Conservation (phyloP, 2,329 filamentous ascomycete genomes). For the Chrysoporthe cubensis region DNA sequence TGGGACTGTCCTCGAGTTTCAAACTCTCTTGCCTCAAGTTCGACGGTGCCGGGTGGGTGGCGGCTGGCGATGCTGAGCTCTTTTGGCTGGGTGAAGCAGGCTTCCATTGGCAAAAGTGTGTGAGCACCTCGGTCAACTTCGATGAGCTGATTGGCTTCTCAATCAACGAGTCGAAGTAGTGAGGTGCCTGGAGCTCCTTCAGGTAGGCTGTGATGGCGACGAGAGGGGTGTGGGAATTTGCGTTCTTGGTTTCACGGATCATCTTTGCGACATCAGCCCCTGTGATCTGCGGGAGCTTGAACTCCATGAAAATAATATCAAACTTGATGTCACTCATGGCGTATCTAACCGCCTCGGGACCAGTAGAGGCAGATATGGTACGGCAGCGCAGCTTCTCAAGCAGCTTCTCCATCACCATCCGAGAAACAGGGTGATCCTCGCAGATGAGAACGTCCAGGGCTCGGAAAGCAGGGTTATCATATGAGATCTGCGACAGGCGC, state of each 20-base stretch:
- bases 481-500: constrained; percentile 86
- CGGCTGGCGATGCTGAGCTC: constrained; percentile 47
- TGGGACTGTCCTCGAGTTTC: constrained; percentile 79
- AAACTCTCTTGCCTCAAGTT: constrained; percentile 67
- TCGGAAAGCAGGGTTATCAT: constrained; percentile 84
- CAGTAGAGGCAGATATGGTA: constrained; percentile 88
- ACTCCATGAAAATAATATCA: constrained; percentile 98
- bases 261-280: constrained; percentile 95
- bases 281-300: constrained; percentile 91
- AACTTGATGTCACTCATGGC: constrained; percentile 98
- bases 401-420: constrained; percentile 98
- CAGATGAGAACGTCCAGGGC: constrained; percentile 94
- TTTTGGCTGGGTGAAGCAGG: constrained; percentile 62
- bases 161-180: constrained; percentile 93
- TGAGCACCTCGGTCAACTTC: constrained; percentile 87
- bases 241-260: constrained; percentile 95
- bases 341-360: constrained; percentile 88
- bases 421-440: constrained; percentile 95
- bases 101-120: constrained; percentile 91
- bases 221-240: constrained; percentile 92
- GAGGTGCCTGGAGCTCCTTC: constrained; percentile 93
- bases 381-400: constrained; percentile 94
- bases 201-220: constrained; percentile 96
- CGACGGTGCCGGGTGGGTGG: constrained; percentile 64
- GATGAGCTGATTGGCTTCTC: constrained; percentile 95